Evolutionary conservation across 345 rosid genomes (phyloP).

Genomic region (Citrus hindsii): DNA sequence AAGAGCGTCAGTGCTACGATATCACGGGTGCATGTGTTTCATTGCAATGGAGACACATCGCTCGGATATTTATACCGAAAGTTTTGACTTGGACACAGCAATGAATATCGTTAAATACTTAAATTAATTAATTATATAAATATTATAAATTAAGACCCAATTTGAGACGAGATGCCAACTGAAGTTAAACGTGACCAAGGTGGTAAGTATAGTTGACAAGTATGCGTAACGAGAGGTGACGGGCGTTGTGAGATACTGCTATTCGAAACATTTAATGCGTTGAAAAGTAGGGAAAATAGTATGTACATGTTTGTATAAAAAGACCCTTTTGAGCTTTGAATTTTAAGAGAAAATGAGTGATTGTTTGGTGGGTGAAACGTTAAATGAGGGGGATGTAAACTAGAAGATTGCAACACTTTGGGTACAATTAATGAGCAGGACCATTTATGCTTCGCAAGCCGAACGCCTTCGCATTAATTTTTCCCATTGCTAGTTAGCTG

Average conservation of each 20-base stretch:
- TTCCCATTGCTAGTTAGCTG: no score
- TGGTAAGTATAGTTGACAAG: neutral
- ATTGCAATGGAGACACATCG: neutral
- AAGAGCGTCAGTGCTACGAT: neutral
- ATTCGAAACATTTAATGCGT: conserved; percentile 16
- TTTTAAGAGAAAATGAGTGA: neutral
- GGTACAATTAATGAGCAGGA: conserved; percentile 16
- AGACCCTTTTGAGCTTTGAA: conserved; percentile 1
- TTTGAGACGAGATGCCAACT: no score
- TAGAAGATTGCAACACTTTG: conserved; percentile 11
- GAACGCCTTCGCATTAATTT: neutral
- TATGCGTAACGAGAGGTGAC: neutral
- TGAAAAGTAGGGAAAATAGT: conserved; percentile 5
- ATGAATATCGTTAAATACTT: no score
- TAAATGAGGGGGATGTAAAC: neutral
- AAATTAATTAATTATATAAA: no score
- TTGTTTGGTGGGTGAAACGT: neutral
- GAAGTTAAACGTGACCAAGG: neutral
- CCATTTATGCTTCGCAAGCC: neutral
- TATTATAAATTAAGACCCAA: no score
- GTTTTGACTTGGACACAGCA: neutral
- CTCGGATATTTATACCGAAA: neutral
- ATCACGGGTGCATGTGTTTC: neutral
- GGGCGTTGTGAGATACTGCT: neutral
- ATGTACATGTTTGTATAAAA: neutral